Base-by-base conservation (phyloP, 305 asterid genomes). In the Coffea humblotiana region DNA sequence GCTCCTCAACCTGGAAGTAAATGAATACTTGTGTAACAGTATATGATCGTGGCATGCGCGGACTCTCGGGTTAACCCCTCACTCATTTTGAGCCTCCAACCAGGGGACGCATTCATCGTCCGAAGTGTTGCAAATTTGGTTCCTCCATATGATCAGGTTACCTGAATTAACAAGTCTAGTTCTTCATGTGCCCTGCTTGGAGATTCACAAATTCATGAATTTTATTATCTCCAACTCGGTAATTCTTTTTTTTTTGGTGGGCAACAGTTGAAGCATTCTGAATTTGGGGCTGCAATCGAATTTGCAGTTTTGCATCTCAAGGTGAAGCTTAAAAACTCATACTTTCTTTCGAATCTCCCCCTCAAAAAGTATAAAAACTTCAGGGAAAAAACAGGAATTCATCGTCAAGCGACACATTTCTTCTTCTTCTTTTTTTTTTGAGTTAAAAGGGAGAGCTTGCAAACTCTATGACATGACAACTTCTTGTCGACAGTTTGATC, bases 21-120 rank as follows among this genome's bases (percentile, higher is more conserved):
- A 40, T 40, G 43, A 40, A 40, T 40, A 5, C 43, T 40, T 40
- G 35, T 35, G 49, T 75, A 19, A 65, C 89, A 95, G 99, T 96
- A 74, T 76, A 96, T 96, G 99, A 88, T 96, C 72, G 90, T 96
- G 35, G 97, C 98, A 0, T 96, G 99, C 83, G 89, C 98, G 11
- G 99, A 96, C 82, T 96, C 99, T 1, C 93, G 99, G 29, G 99
- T 96, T 77, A 94, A 98, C 70, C 98, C 99, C 16, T 96, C 99
- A 51, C 97, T 92, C 78, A 89, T 92, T 77, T 83, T 96, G 76
- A 87, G 90, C 83, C 85, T 96, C 67, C 92, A 92, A 8, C 99
- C 99, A 0, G 99, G 99, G 29, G 98, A 96, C 81, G 98, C 98
- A 3, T 96, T 96, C 83, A 49, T 91, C 78, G 92, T 96, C 86